Conservation (phyloP, 176 grass and related monocot species). For the Hsuehochloa calcarea region DNA sequence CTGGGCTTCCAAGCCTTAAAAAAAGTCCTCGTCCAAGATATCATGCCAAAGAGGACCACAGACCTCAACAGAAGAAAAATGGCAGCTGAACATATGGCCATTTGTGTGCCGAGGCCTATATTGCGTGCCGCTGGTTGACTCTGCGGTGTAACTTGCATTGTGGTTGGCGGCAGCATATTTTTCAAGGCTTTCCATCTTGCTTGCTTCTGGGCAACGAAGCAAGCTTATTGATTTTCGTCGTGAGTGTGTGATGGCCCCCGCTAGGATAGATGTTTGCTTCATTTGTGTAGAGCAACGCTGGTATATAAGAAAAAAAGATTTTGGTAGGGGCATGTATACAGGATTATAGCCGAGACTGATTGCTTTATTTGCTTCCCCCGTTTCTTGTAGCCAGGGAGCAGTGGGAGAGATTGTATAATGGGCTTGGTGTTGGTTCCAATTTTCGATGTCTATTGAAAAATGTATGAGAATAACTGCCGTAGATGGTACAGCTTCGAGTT, state of each 20-base stretch:
- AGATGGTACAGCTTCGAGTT: constrained; percentile 32
- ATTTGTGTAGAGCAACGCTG: constrained; percentile 53
- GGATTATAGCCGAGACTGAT: constrained; percentile 33
- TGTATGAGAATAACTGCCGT: constrained; percentile 13
- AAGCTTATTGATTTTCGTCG: constrained; percentile 32
- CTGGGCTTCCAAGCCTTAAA: neutral
- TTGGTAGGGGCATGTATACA: constrained; percentile 60
- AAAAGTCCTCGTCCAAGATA: neutral
- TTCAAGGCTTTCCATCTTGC: constrained; percentile 19
- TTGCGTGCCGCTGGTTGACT: constrained; percentile 1
- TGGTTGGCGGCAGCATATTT: constrained; percentile 20
- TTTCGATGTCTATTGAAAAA: constrained; percentile 23
- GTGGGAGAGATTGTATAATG: constrained; percentile 48
- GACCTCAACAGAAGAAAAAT: neutral
- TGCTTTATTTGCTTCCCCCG: constrained; percentile 22
- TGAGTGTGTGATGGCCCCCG: constrained; percentile 37
- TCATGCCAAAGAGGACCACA: constrained; percentile 5
- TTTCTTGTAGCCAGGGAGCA: constrained; percentile 31
- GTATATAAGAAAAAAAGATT: constrained; percentile 61
- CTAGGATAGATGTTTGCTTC: constrained; percentile 54
- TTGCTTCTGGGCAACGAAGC: constrained; percentile 25
- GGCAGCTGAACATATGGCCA: neutral
- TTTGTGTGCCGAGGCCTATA: constrained; percentile 22
- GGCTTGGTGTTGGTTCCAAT: constrained; percentile 29
- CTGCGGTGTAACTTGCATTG: neutral